These are phyloP conservation scores for Solanum stenotomum DNA, from an alignment of 257 asterid genomes.

Conservation along the genomic window DNA sequence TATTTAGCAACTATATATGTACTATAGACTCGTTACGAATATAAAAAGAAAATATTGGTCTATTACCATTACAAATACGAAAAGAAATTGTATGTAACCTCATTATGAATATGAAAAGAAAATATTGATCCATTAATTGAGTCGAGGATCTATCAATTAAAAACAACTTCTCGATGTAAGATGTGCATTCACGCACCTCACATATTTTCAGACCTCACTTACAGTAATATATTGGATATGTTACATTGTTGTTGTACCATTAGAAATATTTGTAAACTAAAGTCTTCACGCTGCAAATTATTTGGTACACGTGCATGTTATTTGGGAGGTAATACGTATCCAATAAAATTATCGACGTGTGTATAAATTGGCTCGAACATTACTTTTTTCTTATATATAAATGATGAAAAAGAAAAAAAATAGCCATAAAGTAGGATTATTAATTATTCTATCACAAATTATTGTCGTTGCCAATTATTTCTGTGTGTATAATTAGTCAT, in stretches of 20 bases:
- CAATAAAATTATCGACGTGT: not conserved
- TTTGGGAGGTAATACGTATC: not conserved
- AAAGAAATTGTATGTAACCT: not conserved
- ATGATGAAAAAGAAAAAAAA: too few species aligned
- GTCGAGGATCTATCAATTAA: too few species aligned
- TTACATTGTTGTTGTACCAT: not conserved
- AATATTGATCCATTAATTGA: not conserved
- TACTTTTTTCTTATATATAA: too few species aligned
- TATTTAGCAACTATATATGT: not conserved
- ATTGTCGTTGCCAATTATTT: not conserved
- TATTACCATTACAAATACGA: not conserved
- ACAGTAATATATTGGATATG: too few species aligned
- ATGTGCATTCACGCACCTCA: rapidly evolving
- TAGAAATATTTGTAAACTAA: too few species aligned
- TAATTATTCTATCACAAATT: not conserved
- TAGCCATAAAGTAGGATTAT: too few species aligned
- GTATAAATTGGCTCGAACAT: not conserved
- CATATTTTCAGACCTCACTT: too few species aligned
- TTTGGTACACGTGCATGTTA: not conserved
- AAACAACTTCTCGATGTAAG: not conserved
- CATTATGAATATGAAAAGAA: not conserved
- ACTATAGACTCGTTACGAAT: not conserved
- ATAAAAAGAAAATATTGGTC: too few species aligned
- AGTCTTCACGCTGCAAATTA: not conserved
- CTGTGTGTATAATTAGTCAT: not conserved